phyloP scores from a whole-genome alignment of 139 green algal species.

The Tetradesmus obliquus region DNA sequence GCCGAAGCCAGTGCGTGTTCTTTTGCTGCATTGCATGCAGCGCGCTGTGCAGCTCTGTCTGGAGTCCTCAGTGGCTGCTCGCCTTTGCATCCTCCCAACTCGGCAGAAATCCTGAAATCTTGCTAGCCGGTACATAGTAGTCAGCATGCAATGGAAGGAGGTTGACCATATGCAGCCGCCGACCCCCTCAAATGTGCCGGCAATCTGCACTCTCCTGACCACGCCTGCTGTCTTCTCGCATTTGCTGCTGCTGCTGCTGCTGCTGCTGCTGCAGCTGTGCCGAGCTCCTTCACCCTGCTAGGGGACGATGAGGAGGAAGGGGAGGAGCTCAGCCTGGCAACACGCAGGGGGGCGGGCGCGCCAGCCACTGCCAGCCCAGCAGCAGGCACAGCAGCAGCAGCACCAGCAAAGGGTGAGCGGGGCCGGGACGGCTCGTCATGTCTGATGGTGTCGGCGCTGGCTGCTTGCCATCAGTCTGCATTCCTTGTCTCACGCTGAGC shows the following conservation, averaged over 20 bases:
- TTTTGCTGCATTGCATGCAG: too few species aligned
- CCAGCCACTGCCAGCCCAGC: not conserved
- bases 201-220: too few species aligned
- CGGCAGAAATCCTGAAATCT: too few species aligned
- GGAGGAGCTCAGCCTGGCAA: conserved; percentile 9
- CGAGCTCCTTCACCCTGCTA: conserved; percentile 15
- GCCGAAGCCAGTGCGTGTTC: too few species aligned
- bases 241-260: not conserved
- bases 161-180: too few species aligned
- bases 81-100: too few species aligned
- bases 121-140: too few species aligned
- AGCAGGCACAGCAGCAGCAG: not conserved
- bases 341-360: not conserved
- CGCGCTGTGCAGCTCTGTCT: too few species aligned
- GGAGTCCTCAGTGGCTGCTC: too few species aligned
- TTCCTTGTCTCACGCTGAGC: not conserved
- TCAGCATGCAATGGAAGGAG: too few species aligned
- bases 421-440: not conserved
- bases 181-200: too few species aligned
- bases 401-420: not conserved
- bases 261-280: not conserved
- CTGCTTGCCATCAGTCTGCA: not conserved
- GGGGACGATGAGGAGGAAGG: conserved; percentile 41
- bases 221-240: not conserved
- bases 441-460: not conserved